Percentiles rank a stretch among this genome's conserved stretches.
These are phyloP conservation scores for Penicillium macrosclerotiorum DNA, from an alignment of 495 filamentous ascomycete genomes.

Conservation along the genomic window DNA sequence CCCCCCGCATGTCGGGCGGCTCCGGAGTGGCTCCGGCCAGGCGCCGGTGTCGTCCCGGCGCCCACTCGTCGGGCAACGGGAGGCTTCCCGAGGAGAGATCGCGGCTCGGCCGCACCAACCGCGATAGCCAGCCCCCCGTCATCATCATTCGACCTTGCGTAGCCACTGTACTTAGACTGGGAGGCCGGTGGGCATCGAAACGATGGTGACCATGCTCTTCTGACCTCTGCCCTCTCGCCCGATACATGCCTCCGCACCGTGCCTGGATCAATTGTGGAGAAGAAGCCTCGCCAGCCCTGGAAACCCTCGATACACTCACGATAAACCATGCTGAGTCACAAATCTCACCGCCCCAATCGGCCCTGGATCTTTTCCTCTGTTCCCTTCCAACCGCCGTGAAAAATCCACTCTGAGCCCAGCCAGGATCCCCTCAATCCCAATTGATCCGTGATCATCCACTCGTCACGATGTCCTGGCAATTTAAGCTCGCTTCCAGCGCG, in stretches of 20 bases:
- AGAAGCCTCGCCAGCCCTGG: too few relatives aligned
- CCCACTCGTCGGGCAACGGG: slow-evolving; percentile 12
- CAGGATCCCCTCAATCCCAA: background rate
- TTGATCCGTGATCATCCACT: background rate
- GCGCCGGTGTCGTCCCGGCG: background rate
- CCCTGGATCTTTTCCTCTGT: slow-evolving; percentile 12
- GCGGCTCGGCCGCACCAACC: too few relatives aligned
- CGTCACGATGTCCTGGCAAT: slow-evolving; percentile 36
- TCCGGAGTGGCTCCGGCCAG: slow-evolving; percentile 13
- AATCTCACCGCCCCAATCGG: slow-evolving; percentile 24
- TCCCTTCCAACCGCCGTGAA: slow-evolving; percentile 1
- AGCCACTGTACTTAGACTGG: background rate
- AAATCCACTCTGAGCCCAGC: background rate
- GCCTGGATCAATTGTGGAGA: slow-evolving; percentile 6
- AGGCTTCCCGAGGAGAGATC: slow-evolving; percentile 21
- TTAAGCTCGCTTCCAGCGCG: slow-evolving; percentile 32
- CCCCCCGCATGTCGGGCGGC: slow-evolving; percentile 21
- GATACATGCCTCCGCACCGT: slow-evolving; percentile 10
- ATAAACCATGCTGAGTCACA: slow-evolving; percentile 22
- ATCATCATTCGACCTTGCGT: background rate
- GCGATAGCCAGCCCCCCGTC: too few relatives aligned
- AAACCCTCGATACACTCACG: too few relatives aligned
- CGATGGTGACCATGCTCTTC: background rate
- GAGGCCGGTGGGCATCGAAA: too few relatives aligned
- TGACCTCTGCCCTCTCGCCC: slow-evolving; percentile 9